These are phyloP conservation scores for Aureobasidium sp. DNA, from an alignment of 2,329 filamentous ascomycete species.

Conservation along the genomic window DNA sequence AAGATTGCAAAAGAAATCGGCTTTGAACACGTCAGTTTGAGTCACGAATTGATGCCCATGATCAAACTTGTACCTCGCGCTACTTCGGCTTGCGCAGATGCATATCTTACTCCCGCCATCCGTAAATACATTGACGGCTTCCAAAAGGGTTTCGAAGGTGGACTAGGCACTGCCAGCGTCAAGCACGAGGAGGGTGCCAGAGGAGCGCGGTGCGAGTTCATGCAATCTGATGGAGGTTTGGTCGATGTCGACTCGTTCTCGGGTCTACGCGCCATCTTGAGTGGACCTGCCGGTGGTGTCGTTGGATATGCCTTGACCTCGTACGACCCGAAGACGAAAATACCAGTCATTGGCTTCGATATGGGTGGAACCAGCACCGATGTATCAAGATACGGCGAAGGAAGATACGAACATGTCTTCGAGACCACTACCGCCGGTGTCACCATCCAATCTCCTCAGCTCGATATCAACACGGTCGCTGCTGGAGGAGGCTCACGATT, in stretches of 20 bases:
- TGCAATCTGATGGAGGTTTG: constrained; percentile 76
- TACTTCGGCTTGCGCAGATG: constrained; percentile 71
- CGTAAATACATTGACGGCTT: constrained; percentile 73
- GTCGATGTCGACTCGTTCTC: constrained; percentile 61
- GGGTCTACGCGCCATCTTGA: constrained; percentile 76
- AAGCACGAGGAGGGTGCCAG: constrained; percentile 57
- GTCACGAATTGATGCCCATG: constrained; percentile 80
- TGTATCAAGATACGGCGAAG: constrained; percentile 72
- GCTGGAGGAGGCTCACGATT: constrained; percentile 79
- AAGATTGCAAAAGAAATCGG: constrained; percentile 72
- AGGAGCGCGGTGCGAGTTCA: constrained; percentile 84
- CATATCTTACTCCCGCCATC: constrained; percentile 73
- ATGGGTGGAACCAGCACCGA: constrained; percentile 95
- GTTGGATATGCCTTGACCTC: constrained; percentile 89
- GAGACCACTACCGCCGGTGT: constrained; percentile 93
- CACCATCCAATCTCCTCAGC: constrained; percentile 83
- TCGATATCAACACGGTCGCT: constrained; percentile 93
- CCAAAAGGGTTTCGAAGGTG: constrained; percentile 71
- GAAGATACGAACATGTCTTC: constrained; percentile 86
- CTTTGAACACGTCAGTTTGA: constrained; percentile 74
- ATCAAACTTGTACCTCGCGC: constrained; percentile 72
- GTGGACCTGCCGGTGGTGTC: constrained; percentile 86
- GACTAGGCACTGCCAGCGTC: constrained; percentile 68
- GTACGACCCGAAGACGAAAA: constrained; percentile 75
- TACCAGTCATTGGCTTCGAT: constrained; percentile 87